phyloP scores from a whole-genome alignment of 306 rosid genomes.

The Mimosa pudica region DNA sequence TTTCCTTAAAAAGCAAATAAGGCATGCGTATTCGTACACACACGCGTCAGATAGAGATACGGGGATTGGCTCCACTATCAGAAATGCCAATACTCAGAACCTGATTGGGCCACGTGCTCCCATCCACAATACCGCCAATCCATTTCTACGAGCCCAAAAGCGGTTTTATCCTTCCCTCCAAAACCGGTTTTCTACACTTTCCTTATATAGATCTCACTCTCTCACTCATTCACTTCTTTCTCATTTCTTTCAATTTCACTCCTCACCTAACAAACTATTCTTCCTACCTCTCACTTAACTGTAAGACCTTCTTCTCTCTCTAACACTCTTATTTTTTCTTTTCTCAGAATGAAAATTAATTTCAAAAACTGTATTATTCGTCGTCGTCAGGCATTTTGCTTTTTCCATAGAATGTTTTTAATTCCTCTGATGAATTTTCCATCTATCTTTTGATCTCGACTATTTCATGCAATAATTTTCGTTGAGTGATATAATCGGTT shows the following conservation, averaged over 20 bases:
- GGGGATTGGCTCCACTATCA: conserved; percentile 34
- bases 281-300: background rate
- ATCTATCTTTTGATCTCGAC: background rate
- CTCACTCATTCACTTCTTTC: background rate
- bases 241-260: conserved; percentile 38
- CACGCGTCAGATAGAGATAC: conserved; percentile 69
- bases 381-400: no score
- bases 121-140: conserved; percentile 31
- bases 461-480: background rate
- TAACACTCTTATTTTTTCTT: no score
- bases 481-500: conserved; percentile 24
- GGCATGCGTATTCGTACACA: conserved; percentile 35
- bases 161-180: conserved; percentile 37
- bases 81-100: background rate
- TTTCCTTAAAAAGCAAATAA: conserved; percentile 46
- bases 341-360: no score
- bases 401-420: no score
- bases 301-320: no score
- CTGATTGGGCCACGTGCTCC: conserved; percentile 62
- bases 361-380: no score
- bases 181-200: conserved; percentile 52
- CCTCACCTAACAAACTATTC: conserved; percentile 32
- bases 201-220: conserved; percentile 58
- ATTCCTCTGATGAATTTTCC: no score
- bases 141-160: conserved; percentile 34